Evolutionary conservation across 1,284 basidiomycete genomes (phyloP).

Genomic region (Phaffia rhodozyma): DNA sequence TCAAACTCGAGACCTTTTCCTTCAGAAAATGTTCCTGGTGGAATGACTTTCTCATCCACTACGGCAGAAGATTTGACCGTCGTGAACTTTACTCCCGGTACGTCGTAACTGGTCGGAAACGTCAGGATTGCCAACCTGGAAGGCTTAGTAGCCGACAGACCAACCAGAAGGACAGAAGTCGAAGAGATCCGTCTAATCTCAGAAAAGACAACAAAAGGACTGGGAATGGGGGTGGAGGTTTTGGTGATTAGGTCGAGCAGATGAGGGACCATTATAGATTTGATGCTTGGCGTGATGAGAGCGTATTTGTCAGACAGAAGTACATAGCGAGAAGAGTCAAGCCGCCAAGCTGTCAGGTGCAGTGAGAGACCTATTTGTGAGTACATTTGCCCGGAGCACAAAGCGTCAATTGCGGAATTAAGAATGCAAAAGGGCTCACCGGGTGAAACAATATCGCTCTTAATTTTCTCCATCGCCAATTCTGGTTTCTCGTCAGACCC

Average conservation of each 20-base stretch:
- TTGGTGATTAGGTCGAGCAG: constrained; percentile 21
- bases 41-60: constrained; percentile 8
- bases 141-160: constrained; percentile 18
- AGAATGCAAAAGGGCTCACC: background rate
- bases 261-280: constrained; percentile 14
- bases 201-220: constrained; percentile 18
- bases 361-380: background rate
- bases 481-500: constrained; percentile 4
- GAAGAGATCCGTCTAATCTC: constrained; percentile 20
- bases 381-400: background rate
- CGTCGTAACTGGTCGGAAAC: constrained; percentile 2
- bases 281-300: constrained; percentile 19
- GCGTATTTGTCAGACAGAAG: constrained; percentile 20
- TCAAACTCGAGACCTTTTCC: constrained; percentile 12
- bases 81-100: constrained; percentile 4
- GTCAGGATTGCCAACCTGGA: constrained; percentile 21
- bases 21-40: constrained; percentile 6
- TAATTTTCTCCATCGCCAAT: constrained; percentile 17
- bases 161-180: constrained; percentile 22
- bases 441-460: constrained; percentile 18
- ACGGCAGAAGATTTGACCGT: constrained; percentile 15
- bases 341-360: constrained; percentile 27
- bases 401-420: background rate
- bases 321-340: constrained; percentile 24
- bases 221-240: constrained; percentile 10